Evolutionary conservation across 78 protist species (phyloP), one percentile per base, ranked within the genome.

Genomic region (Polysphondylium violaceum): DNA sequence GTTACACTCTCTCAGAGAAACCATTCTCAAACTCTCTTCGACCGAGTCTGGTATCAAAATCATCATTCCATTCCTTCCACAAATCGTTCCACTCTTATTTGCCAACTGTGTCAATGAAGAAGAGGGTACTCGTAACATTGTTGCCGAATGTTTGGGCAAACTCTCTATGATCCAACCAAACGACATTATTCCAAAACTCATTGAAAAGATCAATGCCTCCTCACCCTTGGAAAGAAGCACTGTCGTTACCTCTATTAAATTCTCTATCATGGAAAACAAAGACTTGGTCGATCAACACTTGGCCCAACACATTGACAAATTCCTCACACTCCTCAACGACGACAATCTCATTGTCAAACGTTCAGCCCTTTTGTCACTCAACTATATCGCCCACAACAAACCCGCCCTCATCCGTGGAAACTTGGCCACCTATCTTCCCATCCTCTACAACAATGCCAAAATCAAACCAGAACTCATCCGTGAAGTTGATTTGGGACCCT

Each of bases 111-210:
- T 87, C 43, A 16, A 33, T 31, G 87, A 68, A 47, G 98, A 98
- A 38, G 99, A 98, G 43, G 98, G 98, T 60, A 94, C 93, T n/a
- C 96, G 98, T 74, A 97, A 74, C 40, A 86, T 98, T 19, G 98
- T 96, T 29, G 88, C 98, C 3, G 99, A 98, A 21, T 98, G 99
- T 74, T 76, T 97, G 11, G 99, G 99, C 40, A 87, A 92, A 68
- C 88, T 98, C 31, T 59, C 97, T 17, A 75, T 94, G 31, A 60
- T 95, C n/a, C 29, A 50, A 21, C 97, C 98, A 33, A 71, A 33
- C n/a, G 68, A 27, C 3, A 77, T 95, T 76, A 59, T 96, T 27
- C 93, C 94, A 29, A 50, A 9, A 60, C n/a, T 97, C 25, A 27
- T 31, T 19, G 76, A 16, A 21, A 56, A 58, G 29, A 56, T 72